Percentiles rank a stretch among this genome's conserved stretches.
phyloP scores from a whole-genome alignment of 176 grass and related monocot species.

The Triticum dicoccoides region DNA sequence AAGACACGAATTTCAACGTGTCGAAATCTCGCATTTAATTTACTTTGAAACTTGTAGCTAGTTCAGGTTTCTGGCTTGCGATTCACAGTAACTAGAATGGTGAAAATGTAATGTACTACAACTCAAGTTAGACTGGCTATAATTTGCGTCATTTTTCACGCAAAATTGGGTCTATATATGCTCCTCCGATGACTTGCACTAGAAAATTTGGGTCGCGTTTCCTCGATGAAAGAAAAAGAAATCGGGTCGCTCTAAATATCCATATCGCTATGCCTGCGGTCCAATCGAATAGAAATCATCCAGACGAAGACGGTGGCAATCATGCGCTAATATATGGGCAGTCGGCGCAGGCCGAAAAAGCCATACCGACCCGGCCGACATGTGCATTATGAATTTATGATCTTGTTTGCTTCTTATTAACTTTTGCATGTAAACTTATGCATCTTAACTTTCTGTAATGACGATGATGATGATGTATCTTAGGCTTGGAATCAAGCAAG shows the following conservation, averaged over 20 bases:
- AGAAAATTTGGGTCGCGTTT: too few species aligned
- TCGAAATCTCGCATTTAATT: neutral
- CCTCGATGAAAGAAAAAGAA: too few species aligned
- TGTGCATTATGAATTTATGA: neutral
- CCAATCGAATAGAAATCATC: neutral
- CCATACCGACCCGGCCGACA: neutral
- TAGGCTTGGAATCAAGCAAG: neutral
- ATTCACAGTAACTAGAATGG: too few species aligned
- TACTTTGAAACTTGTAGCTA: neutral
- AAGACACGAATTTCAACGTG: neutral
- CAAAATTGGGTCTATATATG: too few species aligned
- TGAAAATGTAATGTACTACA: too few species aligned
- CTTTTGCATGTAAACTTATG: neutral
- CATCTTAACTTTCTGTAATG: neutral
- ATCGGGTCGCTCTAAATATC: too few species aligned
- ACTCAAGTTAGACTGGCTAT: too few species aligned
- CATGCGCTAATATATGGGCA: neutral
- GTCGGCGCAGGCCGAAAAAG: neutral
- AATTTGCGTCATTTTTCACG: too few species aligned
- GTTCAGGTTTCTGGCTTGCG: too few species aligned
- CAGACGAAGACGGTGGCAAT: neutral
- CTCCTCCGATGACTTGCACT: too few species aligned
- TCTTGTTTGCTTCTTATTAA: neutral
- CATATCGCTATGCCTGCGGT: neutral
- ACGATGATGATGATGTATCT: too few species aligned